These are phyloP conservation scores for Kodamaea sp. DNA, from an alignment of 1,139 yeast genomes.

Conservation along the genomic window DNA sequence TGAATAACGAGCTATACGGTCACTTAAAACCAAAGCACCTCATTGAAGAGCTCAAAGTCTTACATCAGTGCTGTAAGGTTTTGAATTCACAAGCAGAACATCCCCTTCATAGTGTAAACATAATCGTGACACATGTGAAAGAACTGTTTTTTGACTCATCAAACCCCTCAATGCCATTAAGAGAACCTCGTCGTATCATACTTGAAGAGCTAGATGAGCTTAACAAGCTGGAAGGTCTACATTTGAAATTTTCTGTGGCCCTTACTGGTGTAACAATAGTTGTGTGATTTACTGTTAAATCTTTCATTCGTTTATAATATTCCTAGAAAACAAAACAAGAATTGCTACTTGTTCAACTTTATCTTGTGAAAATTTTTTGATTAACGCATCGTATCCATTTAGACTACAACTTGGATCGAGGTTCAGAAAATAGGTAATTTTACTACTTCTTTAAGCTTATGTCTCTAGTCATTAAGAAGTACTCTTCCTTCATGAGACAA, in stretches of 20 bases:
- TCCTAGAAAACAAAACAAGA: too few species aligned
- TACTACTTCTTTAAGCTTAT: too few species aligned
- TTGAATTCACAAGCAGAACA: slow-evolving; percentile 10
- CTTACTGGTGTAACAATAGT: slow-evolving; percentile 45
- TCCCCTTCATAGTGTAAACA: slow-evolving; percentile 47
- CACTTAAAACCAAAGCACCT: slow-evolving; percentile 71
- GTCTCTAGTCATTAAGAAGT: too few species aligned
- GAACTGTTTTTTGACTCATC: slow-evolving; percentile 31
- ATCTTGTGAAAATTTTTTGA: too few species aligned
- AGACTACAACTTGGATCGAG: not conserved
- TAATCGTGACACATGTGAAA: slow-evolving; percentile 72
- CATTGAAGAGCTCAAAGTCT: slow-evolving; percentile 50
- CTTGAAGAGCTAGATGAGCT: slow-evolving; percentile 44
- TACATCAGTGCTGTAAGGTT: slow-evolving; percentile 23
- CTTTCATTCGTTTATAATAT: too few species aligned
- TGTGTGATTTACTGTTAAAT: slow-evolving; percentile 4
- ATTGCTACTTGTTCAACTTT: too few species aligned
- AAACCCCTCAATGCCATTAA: slow-evolving; percentile 7
- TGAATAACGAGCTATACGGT: slow-evolving; percentile 56
- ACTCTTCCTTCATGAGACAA: too few species aligned
- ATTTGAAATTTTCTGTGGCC: slow-evolving; percentile 48
- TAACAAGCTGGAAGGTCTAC: slow-evolving; percentile 32
- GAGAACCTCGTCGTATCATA: slow-evolving; percentile 56
- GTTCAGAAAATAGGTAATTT: too few species aligned
- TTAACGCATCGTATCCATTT: too few species aligned